Evolutionary conservation across 768 basidiomycete genomes (phyloP).

Genomic region (Suillus placidus): DNA sequence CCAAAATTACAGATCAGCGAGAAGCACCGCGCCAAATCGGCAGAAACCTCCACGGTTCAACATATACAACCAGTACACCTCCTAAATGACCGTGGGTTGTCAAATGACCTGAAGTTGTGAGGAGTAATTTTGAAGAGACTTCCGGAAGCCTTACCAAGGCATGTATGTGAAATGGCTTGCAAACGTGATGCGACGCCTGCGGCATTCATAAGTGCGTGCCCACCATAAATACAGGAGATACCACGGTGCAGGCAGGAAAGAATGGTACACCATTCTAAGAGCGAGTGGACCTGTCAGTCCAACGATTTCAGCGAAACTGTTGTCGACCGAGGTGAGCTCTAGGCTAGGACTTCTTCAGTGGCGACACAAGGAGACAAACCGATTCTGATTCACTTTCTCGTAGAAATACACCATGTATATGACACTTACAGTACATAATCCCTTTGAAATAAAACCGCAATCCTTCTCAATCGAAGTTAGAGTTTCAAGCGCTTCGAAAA

Average conservation of each 20-base stretch:
- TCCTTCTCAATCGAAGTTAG: neutral
- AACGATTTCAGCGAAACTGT: neutral
- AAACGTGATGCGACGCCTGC: too few relatives aligned
- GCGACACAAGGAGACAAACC: neutral
- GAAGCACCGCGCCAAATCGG: neutral
- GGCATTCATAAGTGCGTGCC: neutral
- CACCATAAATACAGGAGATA: neutral
- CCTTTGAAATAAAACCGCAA: neutral
- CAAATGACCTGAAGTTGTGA: neutral
- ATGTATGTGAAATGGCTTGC: neutral
- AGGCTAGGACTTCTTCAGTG: neutral
- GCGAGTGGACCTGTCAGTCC: neutral
- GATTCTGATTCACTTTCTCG: neutral
- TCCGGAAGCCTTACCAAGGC: neutral
- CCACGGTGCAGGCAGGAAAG: neutral
- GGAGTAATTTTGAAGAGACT: neutral
- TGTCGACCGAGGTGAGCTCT: neutral
- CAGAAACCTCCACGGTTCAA: neutral
- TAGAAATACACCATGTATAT: neutral
- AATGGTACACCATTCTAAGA: neutral
- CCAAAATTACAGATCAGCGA: neutral
- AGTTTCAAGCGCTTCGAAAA: conserved; percentile 1
- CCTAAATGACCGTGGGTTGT: neutral
- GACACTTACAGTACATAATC: neutral
- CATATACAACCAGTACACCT: too few relatives aligned